Base-by-base conservation (phyloP, 768 basidiomycete species). In the Artomyces pyxidatus region DNA sequence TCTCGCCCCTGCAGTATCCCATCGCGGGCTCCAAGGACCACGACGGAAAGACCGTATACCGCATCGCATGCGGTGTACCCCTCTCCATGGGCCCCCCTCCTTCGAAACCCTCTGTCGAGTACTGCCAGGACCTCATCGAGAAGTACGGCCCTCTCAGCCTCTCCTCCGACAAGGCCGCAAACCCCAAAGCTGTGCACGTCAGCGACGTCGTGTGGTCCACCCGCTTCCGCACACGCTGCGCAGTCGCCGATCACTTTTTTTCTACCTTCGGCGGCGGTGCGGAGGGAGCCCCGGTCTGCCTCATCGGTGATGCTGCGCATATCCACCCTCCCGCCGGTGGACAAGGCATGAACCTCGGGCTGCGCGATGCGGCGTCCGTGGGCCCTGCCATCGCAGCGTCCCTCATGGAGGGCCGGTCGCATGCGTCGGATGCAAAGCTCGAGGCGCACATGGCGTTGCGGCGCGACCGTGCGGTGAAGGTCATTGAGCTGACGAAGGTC, bases 341-440 rank as follows among this genome's bases (percentile, higher is more conserved):
- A 1, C 76, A 77, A 47, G 78, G 77, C 10, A 75, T 80, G 76
- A 77, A 78, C 52, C 68, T 79, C n/a, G 75, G 77, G 5, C 61
- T 80, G n/a, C 68, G 76, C 14, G 78, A 80, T 51, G 76, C 72
- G 6, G 59, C 77, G 19, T 63, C 65, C 42, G 67, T 78, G 3
- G 76, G 70, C 5, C 65, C 69, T n/a, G 68, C 58, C 6, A 59
- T 79, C n/a, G n/a, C n/a, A 35, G 58, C 61, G 16, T 60, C 65
- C n/a, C 72, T 73, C 58, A 49, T 69, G 1, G 53, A 37, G 3
- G 55, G 53, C 26, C 10, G 51, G 3, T 48, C 58, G 35, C 50
- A 48, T 11, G 55, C 54, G n/a, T 57, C 57, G 0, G 70, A 74
- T 32, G 54, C 29, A 27, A 55, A 65, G 19, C 59, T 78, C 14